Evolutionary conservation across 2,329 filamentous ascomycete species (phyloP).

Genomic region (Ophiostoma australiae): DNA sequence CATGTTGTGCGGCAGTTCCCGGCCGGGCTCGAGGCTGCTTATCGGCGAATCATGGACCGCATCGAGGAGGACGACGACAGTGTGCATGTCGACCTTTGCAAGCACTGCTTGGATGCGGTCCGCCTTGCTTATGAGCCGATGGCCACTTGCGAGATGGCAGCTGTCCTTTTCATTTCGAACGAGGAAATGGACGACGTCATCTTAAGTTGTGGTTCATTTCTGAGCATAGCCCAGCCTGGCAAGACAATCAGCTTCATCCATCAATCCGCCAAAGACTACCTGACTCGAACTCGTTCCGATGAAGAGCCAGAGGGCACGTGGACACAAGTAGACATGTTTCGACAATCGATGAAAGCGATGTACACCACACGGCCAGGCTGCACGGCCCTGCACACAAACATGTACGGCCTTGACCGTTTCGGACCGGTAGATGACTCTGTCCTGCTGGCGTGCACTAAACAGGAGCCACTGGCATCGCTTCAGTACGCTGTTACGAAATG

Average conservation of each 20-base stretch:
- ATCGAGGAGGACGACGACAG: conserved; percentile 3
- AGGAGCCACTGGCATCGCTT: background rate
- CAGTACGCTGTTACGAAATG: background rate
- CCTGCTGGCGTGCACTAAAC: background rate
- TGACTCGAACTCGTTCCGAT: background rate
- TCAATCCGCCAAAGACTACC: background rate
- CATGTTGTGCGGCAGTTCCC: background rate
- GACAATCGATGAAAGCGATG: background rate
- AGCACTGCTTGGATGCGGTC: conserved; percentile 1
- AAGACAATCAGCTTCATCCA: background rate
- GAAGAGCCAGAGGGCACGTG: background rate
- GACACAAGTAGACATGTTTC: background rate
- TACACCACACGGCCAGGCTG: background rate
- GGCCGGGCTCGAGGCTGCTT: background rate
- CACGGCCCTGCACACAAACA: background rate
- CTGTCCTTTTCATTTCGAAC: background rate
- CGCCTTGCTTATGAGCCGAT: background rate
- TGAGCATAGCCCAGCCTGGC: background rate
- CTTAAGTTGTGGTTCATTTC: background rate
- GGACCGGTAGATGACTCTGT: background rate
- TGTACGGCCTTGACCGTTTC: background rate
- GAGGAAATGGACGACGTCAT: background rate
- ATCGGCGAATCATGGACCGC: background rate
- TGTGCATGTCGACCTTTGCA: background rate
- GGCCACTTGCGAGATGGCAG: background rate